phyloP scores from a whole-genome alignment of 192 early-diverging fungal genomes.

The Diversispora eburnea region DNA sequence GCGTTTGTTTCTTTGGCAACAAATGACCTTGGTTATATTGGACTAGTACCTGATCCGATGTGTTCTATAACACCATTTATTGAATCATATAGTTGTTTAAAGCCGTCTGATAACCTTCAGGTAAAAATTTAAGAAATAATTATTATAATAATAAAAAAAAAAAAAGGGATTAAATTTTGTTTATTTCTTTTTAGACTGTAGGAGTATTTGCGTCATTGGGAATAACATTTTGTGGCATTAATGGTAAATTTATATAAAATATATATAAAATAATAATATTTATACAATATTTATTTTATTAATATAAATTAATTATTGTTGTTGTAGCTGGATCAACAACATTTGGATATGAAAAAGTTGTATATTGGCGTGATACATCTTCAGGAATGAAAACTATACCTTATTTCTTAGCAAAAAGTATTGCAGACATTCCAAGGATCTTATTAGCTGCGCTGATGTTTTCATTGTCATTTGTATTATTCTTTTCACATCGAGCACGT shows the following conservation, averaged over 20 bases:
- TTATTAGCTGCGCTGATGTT: slow-evolving; percentile 57
- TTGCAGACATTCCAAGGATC: slow-evolving; percentile 60
- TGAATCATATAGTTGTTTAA: neutral
- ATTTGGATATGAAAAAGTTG: slow-evolving; percentile 60
- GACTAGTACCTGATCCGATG: slow-evolving; percentile 42
- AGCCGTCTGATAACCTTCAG: neutral
- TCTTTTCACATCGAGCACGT: slow-evolving; percentile 44
- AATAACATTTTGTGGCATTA: slow-evolving; percentile 57
- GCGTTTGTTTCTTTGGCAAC: slow-evolving; percentile 47
- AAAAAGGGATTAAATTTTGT: too few species aligned
- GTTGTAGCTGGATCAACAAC: slow-evolving; percentile 51
- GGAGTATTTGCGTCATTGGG: slow-evolving; percentile 61
- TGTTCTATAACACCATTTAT: slow-evolving; percentile 43
- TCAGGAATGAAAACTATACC: slow-evolving; percentile 57
- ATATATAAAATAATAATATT: neutral
- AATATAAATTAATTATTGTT: too few species aligned
- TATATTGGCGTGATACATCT: slow-evolving; percentile 62
- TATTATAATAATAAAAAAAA: too few species aligned
- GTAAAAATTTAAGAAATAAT: too few species aligned
- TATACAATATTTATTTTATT: too few species aligned
- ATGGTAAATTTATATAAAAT: slow-evolving; percentile 17
- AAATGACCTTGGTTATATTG: slow-evolving; percentile 50
- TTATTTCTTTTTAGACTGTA: too few species aligned
- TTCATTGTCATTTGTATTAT: slow-evolving; percentile 54
- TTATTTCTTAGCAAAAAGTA: slow-evolving; percentile 58